A percentile compares a stretch with the other conserved stretches of the same genome.
phyloP scores from a whole-genome alignment of 2,329 filamentous ascomycete species.

The Alternaria dauci region DNA sequence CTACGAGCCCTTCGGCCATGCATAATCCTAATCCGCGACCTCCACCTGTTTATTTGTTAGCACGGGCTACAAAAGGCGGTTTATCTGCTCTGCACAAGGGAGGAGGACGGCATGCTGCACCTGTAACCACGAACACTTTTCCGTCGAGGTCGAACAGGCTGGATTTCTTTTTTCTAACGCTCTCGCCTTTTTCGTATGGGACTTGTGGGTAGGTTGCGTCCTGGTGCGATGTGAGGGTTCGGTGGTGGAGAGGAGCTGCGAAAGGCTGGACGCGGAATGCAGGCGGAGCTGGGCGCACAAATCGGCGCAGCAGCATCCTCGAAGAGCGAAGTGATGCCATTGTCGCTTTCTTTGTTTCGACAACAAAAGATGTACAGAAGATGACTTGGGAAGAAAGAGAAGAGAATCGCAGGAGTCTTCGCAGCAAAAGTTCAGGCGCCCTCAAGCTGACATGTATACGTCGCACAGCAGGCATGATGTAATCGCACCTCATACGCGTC shows the following conservation, averaged over 20 bases:
- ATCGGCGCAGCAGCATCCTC: constrained; percentile 13
- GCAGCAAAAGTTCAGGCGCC: neutral
- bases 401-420: neutral
- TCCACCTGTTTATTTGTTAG: constrained; percentile 62
- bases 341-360: neutral
- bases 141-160: constrained; percentile 42
- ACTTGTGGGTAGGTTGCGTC: constrained; percentile 21
- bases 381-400: neutral
- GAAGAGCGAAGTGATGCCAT: constrained; percentile 25
- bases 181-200: constrained; percentile 31
- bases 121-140: constrained; percentile 62
- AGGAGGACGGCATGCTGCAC: constrained; percentile 69
- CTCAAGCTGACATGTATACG: neutral
- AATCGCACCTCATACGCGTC: constrained; percentile 10
- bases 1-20: constrained; percentile 74
- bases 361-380: neutral
- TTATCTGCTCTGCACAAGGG: constrained; percentile 47
- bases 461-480: constrained; percentile 18
- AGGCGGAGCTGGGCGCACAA: constrained; percentile 12
- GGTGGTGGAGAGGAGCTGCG: constrained; percentile 13
- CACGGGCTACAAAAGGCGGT: constrained; percentile 50
- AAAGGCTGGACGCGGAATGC: constrained; percentile 13
- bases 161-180: constrained; percentile 26
- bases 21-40: constrained; percentile 74
- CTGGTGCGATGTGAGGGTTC: constrained; percentile 18